These are phyloP conservation scores for Colletotrichum nymphaeae DNA, from an alignment of 2,329 filamentous ascomycete genomes.

Conservation along the genomic window DNA sequence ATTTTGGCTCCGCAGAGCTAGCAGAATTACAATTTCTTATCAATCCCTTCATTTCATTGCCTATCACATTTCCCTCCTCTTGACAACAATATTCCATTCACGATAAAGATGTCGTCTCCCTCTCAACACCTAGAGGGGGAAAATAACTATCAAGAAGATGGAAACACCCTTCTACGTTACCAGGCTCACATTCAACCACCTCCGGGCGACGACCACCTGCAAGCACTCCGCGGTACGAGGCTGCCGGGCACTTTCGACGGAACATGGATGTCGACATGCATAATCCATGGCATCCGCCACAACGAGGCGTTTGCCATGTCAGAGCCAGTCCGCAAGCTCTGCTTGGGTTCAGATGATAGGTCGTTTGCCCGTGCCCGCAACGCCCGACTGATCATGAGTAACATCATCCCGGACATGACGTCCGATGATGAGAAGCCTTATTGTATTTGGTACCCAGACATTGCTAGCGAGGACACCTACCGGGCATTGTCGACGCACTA, in stretches of 20 bases:
- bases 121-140: too few species aligned
- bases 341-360: background rate
- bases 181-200: background rate
- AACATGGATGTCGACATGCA: background rate
- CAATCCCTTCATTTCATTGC: too few species aligned
- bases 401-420: constrained; percentile 43
- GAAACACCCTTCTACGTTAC: too few species aligned
- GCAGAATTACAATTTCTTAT: too few species aligned
- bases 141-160: too few species aligned
- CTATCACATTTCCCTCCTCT: too few species aligned
- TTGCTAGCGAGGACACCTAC: constrained; percentile 50
- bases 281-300: constrained; percentile 2
- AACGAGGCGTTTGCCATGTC: constrained; percentile 1
- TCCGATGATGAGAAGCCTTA: constrained; percentile 46
- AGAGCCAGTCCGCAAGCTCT: constrained; percentile 1
- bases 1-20: too few species aligned
- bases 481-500: constrained; percentile 45
- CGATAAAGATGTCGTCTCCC: too few species aligned
- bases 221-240: background rate
- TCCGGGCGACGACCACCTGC: background rate
- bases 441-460: constrained; percentile 55
- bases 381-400: constrained; percentile 51
- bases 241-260: background rate
- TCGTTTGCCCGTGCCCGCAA: constrained; percentile 37
- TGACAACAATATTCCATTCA: too few species aligned